Conservation (phyloP, 73 alveolate species). For the Paramecium primaurelia region DNA sequence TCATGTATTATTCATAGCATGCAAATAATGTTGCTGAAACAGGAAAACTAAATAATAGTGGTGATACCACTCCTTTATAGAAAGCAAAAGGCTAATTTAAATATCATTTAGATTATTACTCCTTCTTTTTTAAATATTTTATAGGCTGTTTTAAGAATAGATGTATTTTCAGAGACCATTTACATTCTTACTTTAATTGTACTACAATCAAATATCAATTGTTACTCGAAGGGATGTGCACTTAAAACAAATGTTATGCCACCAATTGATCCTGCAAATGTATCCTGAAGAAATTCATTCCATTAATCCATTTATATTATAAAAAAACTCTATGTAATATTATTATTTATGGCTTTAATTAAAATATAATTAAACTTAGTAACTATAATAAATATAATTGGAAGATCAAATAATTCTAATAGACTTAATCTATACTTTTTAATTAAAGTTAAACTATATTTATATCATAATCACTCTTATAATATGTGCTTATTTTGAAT, state of each 20-base stretch:
- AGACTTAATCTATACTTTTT: neutral
- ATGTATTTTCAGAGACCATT: neutral
- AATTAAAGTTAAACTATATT: too few species aligned
- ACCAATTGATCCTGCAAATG: neutral
- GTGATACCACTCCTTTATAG: slow-evolving; percentile 40
- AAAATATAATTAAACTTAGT: neutral
- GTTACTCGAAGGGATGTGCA: slow-evolving; percentile 27
- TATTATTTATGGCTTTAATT: neutral
- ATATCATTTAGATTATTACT: neutral
- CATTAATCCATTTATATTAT: neutral
- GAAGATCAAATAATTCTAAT: neutral
- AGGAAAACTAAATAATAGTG: slow-evolving; percentile 30
- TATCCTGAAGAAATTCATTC: neutral
- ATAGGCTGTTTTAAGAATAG: neutral
- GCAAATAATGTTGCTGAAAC: neutral
- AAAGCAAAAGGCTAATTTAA: neutral
- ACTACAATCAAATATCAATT: neutral
- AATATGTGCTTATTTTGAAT: too few species aligned
- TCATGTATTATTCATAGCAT: slow-evolving; percentile 17
- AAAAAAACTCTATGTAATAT: neutral
- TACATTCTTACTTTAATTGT: slow-evolving; percentile 31
- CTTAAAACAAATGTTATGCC: neutral
- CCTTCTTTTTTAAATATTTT: neutral
- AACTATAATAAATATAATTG: neutral
- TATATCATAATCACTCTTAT: too few species aligned